phyloP scores from a whole-genome alignment of 306 rosid species.

The Rosa multiflora region DNA sequence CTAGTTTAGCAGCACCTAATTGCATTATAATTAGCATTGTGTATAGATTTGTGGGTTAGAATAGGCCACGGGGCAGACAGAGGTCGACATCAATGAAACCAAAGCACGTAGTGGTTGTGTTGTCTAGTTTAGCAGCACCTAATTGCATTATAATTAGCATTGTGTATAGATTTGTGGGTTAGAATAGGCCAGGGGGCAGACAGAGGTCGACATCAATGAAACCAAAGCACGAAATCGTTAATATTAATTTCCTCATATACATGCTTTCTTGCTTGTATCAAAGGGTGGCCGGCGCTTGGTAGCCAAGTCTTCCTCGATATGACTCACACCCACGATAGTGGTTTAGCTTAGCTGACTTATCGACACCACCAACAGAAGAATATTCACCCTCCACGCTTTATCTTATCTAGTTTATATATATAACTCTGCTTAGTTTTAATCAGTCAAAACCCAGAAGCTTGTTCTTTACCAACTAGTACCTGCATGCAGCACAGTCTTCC shows the following conservation, averaged over 20 bases:
- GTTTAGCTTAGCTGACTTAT: neutral
- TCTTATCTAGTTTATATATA: too few species aligned
- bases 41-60: neutral
- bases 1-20: neutral
- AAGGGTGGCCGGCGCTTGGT: neutral
- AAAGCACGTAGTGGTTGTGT: neutral
- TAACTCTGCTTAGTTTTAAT: too few species aligned
- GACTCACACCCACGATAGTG: neutral
- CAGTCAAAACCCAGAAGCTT: neutral
- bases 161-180: neutral
- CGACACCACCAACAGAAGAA: neutral
- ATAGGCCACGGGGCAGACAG: neutral
- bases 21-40: neutral
- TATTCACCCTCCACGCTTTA: neutral
- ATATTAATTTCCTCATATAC: neutral
- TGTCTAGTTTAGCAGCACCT: neutral
- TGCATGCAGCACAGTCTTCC: too few species aligned
- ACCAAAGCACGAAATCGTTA: neutral
- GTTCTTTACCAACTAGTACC: neutral
- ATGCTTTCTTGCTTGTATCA: neutral
- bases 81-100: neutral
- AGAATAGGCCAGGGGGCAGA: neutral
- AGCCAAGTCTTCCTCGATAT: neutral
- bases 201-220: neutral
- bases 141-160: neutral